Evolutionary conservation across 345 rosid species (phyloP), one percentile per base, ranked within the genome.

Genomic region (Citrus glauca): DNA sequence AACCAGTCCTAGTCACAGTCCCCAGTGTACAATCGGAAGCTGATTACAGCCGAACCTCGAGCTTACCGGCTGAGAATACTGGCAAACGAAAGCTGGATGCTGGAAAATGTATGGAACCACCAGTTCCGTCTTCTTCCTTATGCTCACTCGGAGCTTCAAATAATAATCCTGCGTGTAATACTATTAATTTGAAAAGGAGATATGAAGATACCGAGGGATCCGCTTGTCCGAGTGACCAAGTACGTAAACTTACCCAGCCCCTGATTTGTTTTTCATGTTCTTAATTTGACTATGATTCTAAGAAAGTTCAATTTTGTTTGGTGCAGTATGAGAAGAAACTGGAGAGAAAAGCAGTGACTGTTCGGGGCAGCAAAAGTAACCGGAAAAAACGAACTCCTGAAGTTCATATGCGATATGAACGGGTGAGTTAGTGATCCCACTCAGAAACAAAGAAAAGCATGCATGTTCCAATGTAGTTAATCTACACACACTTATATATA

Each of bases 21-120:
- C 92, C 91, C 20, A 94, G 91, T 73, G 89, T 88, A 81, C 88
- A 89, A 56, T 91, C 94, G 53, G 89, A 86, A 91, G 88, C 90
- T 37, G 79, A 78, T 77, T 59, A 13, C 56, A 78, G 32, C 42
- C 78, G 40, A 42, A 40, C 68, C 32, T 38, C 77, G 22, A 68
- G 71, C 53, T 25, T 56, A 19, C 74, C 30, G n/a, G 20, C 22
- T 17, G 79, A 28, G 67, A 77, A 74, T 40, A 67, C 69, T 38
- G 70, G 55, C 59, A 72, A 67, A 9, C 66, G 25, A 69, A 81
- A 69, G 24, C 57, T 78, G 35, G 59, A 38, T 1, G 30, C 57
- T 25, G 30, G 66, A 75, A 78, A 73, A 57, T 22, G 38, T 66
- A 11, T 27, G 6, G 84, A 84, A 77, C 83, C 73, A 67, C 74